Conservation (phyloP, 768 basidiomycete genomes). For the Chalciporus sphaerocephalus region DNA sequence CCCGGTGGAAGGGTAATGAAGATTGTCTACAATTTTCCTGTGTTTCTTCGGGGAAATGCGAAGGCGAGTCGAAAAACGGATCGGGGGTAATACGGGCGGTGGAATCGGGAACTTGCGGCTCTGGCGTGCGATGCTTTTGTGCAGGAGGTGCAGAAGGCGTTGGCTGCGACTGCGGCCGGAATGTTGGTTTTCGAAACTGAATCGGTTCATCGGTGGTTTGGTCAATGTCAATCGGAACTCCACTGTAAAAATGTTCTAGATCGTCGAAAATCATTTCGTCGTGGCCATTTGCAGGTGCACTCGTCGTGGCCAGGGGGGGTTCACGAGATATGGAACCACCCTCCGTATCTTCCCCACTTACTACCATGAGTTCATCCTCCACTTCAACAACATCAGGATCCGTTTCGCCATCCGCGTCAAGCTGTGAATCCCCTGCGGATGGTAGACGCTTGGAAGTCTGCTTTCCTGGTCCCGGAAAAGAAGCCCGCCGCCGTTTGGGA, state of each 20-base stretch:
- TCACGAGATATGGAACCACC: conserved; percentile 7
- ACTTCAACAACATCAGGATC: conserved; percentile 38
- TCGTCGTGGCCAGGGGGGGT: conserved; percentile 3
- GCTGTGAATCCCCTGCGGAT: conserved; percentile 28
- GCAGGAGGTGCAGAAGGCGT: background rate
- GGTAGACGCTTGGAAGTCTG: conserved; percentile 13
- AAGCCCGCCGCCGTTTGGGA: conserved; percentile 26
- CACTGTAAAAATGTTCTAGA: conserved; percentile 28
- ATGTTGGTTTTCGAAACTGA: background rate
- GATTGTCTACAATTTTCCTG: conserved; percentile 6
- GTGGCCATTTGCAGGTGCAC: conserved; percentile 1
- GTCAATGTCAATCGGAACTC: conserved; percentile 32
- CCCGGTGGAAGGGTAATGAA: conserved; percentile 38
- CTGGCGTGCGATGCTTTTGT: background rate
- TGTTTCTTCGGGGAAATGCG: conserved; percentile 4
- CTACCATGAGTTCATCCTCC: conserved; percentile 30
- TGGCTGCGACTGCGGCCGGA: conserved; percentile 2
- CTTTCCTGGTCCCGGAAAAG: conserved; percentile 26
- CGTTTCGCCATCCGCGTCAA: conserved; percentile 31
- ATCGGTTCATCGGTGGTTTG: conserved; percentile 18
- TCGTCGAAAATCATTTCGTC: conserved; percentile 24
- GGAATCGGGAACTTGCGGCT: conserved; percentile 8
- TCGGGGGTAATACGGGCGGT: conserved; percentile 14
- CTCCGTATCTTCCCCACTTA: conserved; percentile 19
- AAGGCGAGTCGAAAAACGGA: conserved; percentile 30